These are phyloP conservation scores for Teunomyces pallodes DNA, from an alignment of 805 yeast genomes.

Conservation along the genomic window DNA sequence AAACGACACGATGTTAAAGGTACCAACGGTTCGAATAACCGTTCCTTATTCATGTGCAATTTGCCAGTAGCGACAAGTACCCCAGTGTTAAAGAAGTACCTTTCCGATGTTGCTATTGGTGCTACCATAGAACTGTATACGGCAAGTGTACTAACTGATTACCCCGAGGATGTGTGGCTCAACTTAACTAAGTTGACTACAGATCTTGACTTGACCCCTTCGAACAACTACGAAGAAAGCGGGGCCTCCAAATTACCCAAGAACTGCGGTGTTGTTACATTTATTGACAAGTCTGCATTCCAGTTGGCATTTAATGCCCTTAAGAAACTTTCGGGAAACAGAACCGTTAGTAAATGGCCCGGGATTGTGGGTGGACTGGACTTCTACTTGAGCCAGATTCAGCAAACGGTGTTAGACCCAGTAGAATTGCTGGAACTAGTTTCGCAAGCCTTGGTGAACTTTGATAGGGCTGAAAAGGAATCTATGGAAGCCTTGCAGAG, in stretches of 20 bases:
- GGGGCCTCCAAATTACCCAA: conserved; percentile 55
- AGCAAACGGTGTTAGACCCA: conserved; percentile 42
- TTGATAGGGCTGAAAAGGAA: conserved; percentile 67
- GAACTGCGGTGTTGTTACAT: conserved; percentile 69
- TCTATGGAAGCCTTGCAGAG: conserved; percentile 53
- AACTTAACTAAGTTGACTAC: conserved; percentile 59
- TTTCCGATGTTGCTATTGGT: conserved; percentile 60
- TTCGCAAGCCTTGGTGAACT: conserved; percentile 59
- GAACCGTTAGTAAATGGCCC: conserved; percentile 38
- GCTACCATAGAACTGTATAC: conserved; percentile 54
- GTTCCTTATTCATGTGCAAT: conserved; percentile 73
- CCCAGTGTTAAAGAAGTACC: conserved; percentile 52
- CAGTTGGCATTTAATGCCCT: conserved; percentile 64
- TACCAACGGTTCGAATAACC: conserved; percentile 24
- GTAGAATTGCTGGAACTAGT: conserved; percentile 55
- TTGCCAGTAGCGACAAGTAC: conserved; percentile 63
- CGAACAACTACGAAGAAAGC: conserved; percentile 17
- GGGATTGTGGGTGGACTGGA: conserved; percentile 26
- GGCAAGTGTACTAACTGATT: conserved; percentile 36
- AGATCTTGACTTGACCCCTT: conserved; percentile 40
- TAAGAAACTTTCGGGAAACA: conserved; percentile 41
- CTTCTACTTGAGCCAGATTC: conserved; percentile 41
- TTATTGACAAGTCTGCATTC: conserved; percentile 69
- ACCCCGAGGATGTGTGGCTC: conserved; percentile 43
- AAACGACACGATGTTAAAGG: conserved; percentile 57